Conservation (phyloP, 768 basidiomycete species). For the Sistotremastrum niveocremeum region DNA sequence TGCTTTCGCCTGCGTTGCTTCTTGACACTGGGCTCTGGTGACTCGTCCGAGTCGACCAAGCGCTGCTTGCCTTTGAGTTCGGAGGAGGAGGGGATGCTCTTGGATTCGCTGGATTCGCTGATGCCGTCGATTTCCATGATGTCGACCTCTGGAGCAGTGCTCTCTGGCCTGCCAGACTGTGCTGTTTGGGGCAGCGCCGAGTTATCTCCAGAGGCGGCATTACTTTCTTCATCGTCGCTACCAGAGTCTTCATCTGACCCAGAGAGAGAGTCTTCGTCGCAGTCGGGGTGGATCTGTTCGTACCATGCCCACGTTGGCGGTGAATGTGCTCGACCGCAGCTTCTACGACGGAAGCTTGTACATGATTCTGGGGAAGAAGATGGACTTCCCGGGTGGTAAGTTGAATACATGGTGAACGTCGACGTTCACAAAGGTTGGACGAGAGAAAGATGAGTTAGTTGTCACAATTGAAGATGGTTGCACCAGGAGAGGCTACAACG, state of each 20-base stretch:
- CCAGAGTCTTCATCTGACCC: slow-evolving; percentile 18
- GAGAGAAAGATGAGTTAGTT: too few relatives aligned
- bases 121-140: background rate
- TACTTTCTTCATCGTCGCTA: slow-evolving; percentile 18
- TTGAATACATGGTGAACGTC: too few relatives aligned
- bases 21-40: slow-evolving; percentile 23
- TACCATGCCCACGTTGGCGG: slow-evolving; percentile 86
- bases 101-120: background rate
- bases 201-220: slow-evolving; percentile 12
- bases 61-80: slow-evolving; percentile 74
- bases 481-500: too few relatives aligned
- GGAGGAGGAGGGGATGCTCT: background rate
- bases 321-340: slow-evolving; percentile 55
- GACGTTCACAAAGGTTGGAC: too few relatives aligned
- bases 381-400: too few relatives aligned
- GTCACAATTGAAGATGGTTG: too few relatives aligned
- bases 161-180: background rate
- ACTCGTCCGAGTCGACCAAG: slow-evolving; percentile 54
- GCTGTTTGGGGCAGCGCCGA: slow-evolving; percentile 2
- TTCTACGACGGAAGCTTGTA: too few relatives aligned
- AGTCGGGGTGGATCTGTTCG: slow-evolving; percentile 53
- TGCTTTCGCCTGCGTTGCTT: slow-evolving; percentile 40
- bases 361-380: too few relatives aligned
- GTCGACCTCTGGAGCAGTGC: background rate
- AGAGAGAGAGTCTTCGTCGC: slow-evolving; percentile 10